Evolutionary conservation across 2,329 filamentous ascomycete species (phyloP).

Genomic region (Stenocarpella maydis): DNA sequence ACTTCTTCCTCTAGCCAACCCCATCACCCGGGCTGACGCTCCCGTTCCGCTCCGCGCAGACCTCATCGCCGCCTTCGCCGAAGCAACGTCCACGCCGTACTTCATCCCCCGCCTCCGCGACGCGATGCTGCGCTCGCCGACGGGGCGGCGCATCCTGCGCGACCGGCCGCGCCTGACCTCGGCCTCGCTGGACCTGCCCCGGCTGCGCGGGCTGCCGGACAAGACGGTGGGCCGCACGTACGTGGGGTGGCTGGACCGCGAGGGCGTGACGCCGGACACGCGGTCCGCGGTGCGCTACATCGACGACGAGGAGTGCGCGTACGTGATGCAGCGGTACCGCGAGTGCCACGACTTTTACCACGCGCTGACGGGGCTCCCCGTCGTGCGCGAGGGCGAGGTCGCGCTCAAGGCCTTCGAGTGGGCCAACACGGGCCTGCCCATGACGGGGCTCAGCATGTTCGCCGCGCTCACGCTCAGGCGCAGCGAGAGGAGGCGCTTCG

Average conservation of each 20-base stretch:
- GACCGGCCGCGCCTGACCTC: slow-evolving; percentile 90
- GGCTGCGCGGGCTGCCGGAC: slow-evolving; percentile 75
- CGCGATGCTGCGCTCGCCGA: slow-evolving; percentile 85
- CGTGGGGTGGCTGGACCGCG: slow-evolving; percentile 89
- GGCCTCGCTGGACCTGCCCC: slow-evolving; percentile 69
- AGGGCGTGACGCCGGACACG: slow-evolving; percentile 93
- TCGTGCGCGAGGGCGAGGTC: slow-evolving; percentile 94
- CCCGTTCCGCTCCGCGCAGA: slow-evolving; percentile 59
- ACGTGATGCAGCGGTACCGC: slow-evolving; percentile 97
- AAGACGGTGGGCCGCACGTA: slow-evolving; percentile 85
- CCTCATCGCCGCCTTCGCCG: slow-evolving; percentile 92
- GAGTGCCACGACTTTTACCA: slow-evolving; percentile 99
- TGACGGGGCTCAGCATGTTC: slow-evolving; percentile 88
- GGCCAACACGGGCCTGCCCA: slow-evolving; percentile 90
- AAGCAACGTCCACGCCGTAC: slow-evolving; percentile 92
- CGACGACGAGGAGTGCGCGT: slow-evolving; percentile 93
- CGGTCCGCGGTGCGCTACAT: slow-evolving; percentile 85
- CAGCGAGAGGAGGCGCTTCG: slow-evolving; percentile 80
- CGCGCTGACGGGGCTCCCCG: slow-evolving; percentile 87
- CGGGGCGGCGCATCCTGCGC: slow-evolving; percentile 89
- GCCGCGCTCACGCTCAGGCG: slow-evolving; percentile 88
- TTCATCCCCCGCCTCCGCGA: slow-evolving; percentile 92
- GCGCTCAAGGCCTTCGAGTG: slow-evolving; percentile 99
- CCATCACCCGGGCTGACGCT: slow-evolving; percentile 14
- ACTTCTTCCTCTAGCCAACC: neutral